Evolutionary conservation across 2,329 filamentous ascomycete genomes (phyloP).

Genomic region (Ceratocystis eucalypticola): DNA sequence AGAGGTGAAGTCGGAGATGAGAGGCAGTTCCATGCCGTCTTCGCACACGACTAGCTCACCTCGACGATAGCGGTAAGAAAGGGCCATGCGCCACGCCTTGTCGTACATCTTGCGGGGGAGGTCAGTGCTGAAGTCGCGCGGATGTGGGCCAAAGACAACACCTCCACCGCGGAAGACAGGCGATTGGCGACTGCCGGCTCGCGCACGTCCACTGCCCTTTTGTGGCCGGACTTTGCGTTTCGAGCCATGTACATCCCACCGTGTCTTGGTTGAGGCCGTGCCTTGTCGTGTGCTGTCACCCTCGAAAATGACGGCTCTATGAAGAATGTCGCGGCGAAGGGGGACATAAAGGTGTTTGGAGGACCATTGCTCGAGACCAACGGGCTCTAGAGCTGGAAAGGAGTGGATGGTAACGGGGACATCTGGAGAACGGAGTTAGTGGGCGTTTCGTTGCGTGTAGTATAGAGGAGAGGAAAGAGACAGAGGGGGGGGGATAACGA

Average conservation of each 20-base stretch:
- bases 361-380: conserved; percentile 63
- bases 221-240: conserved; percentile 70
- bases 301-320: conserved; percentile 85
- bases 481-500: background rate
- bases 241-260: conserved; percentile 72
- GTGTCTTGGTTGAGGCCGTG: conserved; percentile 69
- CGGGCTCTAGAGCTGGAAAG: conserved; percentile 81
- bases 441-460: background rate
- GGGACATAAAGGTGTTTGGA: conserved; percentile 75
- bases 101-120: conserved; percentile 88
- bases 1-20: conserved; percentile 37
- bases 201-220: conserved; percentile 72
- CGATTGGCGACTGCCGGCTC: conserved; percentile 66
- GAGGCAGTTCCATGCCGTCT: conserved; percentile 55
- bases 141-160: conserved; percentile 79
- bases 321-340: conserved; percentile 78
- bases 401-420: conserved; percentile 76
- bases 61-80: conserved; percentile 78
- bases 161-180: conserved; percentile 76
- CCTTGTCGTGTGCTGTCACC: conserved; percentile 79
- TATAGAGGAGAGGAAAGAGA: background rate
- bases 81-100: conserved; percentile 82
- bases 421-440: conserved; percentile 35
- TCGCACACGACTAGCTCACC: conserved; percentile 81
- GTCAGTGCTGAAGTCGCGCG: conserved; percentile 74